Evolutionary conservation across 2,329 filamentous ascomycete species (phyloP), one percentile per base, ranked within the genome.

Genomic region (Aspergillus ochraceus): DNA sequence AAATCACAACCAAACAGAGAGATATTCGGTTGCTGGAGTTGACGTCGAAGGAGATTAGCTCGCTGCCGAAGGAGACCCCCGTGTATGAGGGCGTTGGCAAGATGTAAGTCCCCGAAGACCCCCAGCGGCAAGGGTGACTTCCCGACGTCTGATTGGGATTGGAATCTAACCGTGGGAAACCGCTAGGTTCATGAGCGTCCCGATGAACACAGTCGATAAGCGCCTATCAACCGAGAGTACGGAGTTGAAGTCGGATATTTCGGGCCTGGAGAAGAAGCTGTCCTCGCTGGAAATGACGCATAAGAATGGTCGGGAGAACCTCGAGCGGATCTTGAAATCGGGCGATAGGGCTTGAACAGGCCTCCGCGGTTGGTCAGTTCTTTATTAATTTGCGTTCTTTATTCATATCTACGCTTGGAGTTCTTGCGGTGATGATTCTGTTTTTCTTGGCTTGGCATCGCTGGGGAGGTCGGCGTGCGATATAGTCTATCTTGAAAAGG

Each of bases 71-170:
- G 19, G 85, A 89, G 52, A 95, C 92, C 0, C 88, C 88, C 32
- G 86, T 97, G 29, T 99, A 98, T 71, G 94, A 98, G 78, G 94
- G 94, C 6, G 90, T 98, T 11, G 95, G 95, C 54, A 99, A 98
- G 80, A 98, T 99, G 95, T 97, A 77, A 70, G 88, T 79, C 11
- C 24, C 24, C 24, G 4, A 24, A 24, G 24, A 24, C 29, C 12
- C 3, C 26, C 26, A 26, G 26, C 26, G 26, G 26, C 26, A 29
- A 29, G 6, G 8, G 26, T 29, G 26, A 29, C 26, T 2, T 29
- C 26, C 2, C 26, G 26, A 9, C 17, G 32, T 36, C 32, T 36
- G 32, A 36, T 36, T 36, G 32, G 32, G 32, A 17, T 10, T 5
- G 32, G 3, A 49, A 30, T 49, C 56, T 63, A 54, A 62, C 42